These are phyloP conservation scores for Pythium sp. DNA, from an alignment of 352 stramenopile species.

Conservation along the genomic window DNA sequence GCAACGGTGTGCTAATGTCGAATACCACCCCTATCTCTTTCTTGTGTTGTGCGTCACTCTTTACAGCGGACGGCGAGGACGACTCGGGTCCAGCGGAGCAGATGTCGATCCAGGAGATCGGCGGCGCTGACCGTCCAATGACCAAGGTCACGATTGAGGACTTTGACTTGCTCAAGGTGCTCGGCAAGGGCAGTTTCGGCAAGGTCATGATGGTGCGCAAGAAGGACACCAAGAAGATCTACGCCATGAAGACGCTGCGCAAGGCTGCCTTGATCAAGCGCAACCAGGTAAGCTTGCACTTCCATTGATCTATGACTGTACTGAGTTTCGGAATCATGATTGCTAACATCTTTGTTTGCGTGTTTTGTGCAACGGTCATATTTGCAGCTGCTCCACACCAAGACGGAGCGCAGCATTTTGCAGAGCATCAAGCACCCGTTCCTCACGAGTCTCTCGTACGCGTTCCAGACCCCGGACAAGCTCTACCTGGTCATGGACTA, in stretches of 20 bases:
- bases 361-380: not conserved
- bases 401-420: conserved; percentile 92
- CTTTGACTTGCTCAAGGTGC: conserved; percentile 92
- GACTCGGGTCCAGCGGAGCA: conserved; percentile 79
- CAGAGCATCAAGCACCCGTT: conserved; percentile 93
- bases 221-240: conserved; percentile 93
- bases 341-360: not conserved
- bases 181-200: conserved; percentile 94
- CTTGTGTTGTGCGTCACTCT: conserved; percentile 15
- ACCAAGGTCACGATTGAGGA: conserved; percentile 90
- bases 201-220: conserved; percentile 96
- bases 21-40: not conserved
- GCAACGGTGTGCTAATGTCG: not conserved
- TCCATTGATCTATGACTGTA: no score
- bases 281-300: conserved; percentile 63
- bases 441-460: conserved; percentile 83
- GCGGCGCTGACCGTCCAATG: conserved; percentile 49
- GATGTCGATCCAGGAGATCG: conserved; percentile 81
- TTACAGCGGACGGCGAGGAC: conserved; percentile 69
- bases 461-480: conserved; percentile 91
- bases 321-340: no score
- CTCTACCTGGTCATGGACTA: conserved; percentile 95
- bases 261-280: conserved; percentile 92
- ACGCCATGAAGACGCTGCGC: conserved; percentile 95
- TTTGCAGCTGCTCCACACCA: conserved; percentile 83